phyloP scores from a whole-genome alignment of 495 filamentous ascomycete species.

The Amorphotheca resinae region DNA sequence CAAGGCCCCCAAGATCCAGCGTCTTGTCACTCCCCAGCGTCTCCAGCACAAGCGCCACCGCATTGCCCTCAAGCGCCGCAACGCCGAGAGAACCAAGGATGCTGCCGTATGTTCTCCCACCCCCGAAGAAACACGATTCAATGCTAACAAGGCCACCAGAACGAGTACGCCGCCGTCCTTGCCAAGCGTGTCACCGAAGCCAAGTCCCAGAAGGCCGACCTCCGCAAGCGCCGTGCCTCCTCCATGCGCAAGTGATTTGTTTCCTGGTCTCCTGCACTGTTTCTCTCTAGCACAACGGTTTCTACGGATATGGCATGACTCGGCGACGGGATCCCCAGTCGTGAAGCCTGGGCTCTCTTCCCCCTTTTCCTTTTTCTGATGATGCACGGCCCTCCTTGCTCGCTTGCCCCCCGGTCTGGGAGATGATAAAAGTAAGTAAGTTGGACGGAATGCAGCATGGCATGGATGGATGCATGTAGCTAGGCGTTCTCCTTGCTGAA shows the following conservation, averaged over 20 bases:
- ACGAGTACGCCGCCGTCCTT: constrained; percentile 86
- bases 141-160: constrained; percentile 39
- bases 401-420: too few species aligned
- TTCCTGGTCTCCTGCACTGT: background rate
- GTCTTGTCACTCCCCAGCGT: constrained; percentile 97
- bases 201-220: constrained; percentile 80
- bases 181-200: constrained; percentile 91
- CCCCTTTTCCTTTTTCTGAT: background rate
- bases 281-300: background rate
- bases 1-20: constrained; percentile 99
- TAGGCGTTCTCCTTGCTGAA: background rate
- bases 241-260: constrained; percentile 51
- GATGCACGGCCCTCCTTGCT: background rate
- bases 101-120: constrained; percentile 68
- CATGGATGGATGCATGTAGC: background rate
- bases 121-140: background rate
- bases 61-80: constrained; percentile 93
- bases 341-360: too few species aligned
- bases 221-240: constrained; percentile 88
- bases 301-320: constrained; percentile 7
- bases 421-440: background rate
- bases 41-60: constrained; percentile 99
- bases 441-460: background rate
- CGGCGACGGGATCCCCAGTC: too few species aligned
- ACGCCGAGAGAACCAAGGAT: constrained; percentile 87